Evolutionary conservation across 805 yeast species (phyloP).

Genomic region (Candida vaughaniae): DNA sequence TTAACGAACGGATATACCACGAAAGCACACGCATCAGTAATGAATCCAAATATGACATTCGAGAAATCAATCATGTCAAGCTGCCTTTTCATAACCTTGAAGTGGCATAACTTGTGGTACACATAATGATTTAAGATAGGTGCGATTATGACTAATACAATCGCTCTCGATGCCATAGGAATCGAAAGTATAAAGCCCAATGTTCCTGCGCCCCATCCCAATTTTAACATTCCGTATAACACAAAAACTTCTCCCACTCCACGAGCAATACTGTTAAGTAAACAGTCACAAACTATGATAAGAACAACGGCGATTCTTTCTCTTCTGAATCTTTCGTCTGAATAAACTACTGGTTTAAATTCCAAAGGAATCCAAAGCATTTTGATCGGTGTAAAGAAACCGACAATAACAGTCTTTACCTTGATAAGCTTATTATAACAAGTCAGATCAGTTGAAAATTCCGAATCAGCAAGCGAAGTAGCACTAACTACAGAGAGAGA

Average conservation of each 20-base stretch:
- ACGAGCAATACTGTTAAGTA: slow-evolving; percentile 23
- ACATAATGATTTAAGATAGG: slow-evolving; percentile 46
- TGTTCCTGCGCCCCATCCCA: slow-evolving; percentile 52
- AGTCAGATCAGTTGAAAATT: not conserved
- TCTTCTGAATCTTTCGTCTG: slow-evolving; percentile 13
- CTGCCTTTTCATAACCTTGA: slow-evolving; percentile 35
- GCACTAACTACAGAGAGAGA: slow-evolving; percentile 22
- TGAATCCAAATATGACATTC: slow-evolving; percentile 34
- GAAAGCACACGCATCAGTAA: slow-evolving; percentile 40
- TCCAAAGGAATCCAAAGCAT: slow-evolving; percentile 53
- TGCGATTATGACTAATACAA: slow-evolving; percentile 48
- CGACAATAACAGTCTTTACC: slow-evolving; percentile 2
- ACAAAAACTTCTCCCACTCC: slow-evolving; percentile 36
- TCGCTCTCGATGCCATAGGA: slow-evolving; percentile 49
- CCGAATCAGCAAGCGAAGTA: not conserved
- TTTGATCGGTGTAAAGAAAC: slow-evolving; percentile 48
- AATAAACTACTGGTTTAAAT: slow-evolving; percentile 18
- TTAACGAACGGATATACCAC: slow-evolving; percentile 31
- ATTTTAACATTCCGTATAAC: slow-evolving; percentile 53
- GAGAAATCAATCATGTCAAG: slow-evolving; percentile 54
- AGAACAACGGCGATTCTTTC: slow-evolving; percentile 43
- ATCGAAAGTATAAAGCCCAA: slow-evolving; percentile 58
- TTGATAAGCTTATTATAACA: not conserved
- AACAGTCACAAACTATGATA: slow-evolving; percentile 48
- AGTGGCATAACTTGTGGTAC: slow-evolving; percentile 29